These are phyloP conservation scores for Castanea mollissima DNA, from an alignment of 306 rosid species.

Conservation along the genomic window DNA sequence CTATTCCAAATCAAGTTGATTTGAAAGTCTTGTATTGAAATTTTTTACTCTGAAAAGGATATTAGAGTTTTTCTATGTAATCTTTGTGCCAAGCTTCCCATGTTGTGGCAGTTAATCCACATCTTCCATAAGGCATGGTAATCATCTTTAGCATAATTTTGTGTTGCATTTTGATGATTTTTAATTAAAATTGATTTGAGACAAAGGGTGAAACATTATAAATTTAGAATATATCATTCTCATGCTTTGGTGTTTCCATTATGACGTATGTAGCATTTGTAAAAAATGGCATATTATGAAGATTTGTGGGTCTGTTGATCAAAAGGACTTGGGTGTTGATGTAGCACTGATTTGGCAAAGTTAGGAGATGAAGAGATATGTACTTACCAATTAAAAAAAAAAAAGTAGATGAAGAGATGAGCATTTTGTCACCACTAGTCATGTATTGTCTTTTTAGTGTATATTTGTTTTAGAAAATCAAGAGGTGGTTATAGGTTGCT, in stretches of 20 bases:
- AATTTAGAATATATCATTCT: neutral
- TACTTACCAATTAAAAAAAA: too few relatives aligned
- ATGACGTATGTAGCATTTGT: too few relatives aligned
- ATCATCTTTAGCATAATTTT: neutral
- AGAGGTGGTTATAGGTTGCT: neutral
- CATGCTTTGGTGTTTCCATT: neutral
- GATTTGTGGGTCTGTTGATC: neutral
- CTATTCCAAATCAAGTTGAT: neutral
- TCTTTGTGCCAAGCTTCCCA: neutral
- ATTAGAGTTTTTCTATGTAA: neutral
- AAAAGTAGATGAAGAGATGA: neutral
- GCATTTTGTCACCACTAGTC: neutral
- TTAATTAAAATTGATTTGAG: neutral
- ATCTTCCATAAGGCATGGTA: neutral
- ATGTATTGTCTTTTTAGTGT: neutral
- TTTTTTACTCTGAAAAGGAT: neutral
- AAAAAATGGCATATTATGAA: neutral
- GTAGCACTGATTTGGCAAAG: neutral
- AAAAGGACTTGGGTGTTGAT: neutral
- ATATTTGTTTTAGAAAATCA: neutral
- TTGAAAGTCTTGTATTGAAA: neutral
- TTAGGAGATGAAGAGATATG: neutral
- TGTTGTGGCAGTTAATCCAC: neutral
- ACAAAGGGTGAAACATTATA: neutral
- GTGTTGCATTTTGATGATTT: neutral